phyloP scores from a whole-genome alignment of 148 eudicot species.

The Chenopodium berlandieri region DNA sequence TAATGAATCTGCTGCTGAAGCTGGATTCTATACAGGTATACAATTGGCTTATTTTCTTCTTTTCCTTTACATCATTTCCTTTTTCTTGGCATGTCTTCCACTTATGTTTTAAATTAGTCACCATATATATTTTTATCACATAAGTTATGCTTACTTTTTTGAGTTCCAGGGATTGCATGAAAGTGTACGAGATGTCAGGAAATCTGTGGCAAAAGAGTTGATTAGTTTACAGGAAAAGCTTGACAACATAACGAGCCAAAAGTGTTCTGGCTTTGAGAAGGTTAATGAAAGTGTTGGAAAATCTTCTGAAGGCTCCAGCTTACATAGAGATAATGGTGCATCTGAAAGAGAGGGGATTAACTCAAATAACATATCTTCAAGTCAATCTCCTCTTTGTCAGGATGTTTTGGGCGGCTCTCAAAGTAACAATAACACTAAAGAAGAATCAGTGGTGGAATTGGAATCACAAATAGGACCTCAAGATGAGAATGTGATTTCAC shows the following conservation, averaged over 20 bases:
- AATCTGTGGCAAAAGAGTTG: constrained; percentile 65
- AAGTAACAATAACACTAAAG: background rate
- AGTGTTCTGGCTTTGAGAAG: constrained; percentile 7
- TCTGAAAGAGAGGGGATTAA: background rate
- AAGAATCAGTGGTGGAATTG: background rate
- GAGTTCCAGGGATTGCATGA: constrained; percentile 54
- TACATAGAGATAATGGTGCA: background rate
- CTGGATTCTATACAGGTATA: constrained; percentile 78
- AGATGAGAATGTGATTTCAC: background rate
- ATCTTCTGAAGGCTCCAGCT: background rate
- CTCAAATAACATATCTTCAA: background rate
- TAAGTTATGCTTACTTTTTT: background rate
- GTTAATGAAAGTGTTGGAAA: background rate
- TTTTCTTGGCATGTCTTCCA: background rate
- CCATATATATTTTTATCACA: too few species aligned
- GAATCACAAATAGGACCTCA: background rate
- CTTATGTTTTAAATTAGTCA: background rate
- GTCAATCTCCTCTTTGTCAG: background rate
- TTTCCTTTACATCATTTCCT: background rate
- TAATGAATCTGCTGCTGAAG: constrained; percentile 67
- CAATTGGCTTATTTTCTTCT: background rate
- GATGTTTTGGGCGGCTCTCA: constrained; percentile 11
- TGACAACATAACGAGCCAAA: constrained; percentile 36
- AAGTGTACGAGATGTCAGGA: constrained; percentile 53
- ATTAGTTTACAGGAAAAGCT: constrained; percentile 63